phyloP scores from a whole-genome alignment of 306 rosid genomes.

The Ceratonia siliqua region DNA sequence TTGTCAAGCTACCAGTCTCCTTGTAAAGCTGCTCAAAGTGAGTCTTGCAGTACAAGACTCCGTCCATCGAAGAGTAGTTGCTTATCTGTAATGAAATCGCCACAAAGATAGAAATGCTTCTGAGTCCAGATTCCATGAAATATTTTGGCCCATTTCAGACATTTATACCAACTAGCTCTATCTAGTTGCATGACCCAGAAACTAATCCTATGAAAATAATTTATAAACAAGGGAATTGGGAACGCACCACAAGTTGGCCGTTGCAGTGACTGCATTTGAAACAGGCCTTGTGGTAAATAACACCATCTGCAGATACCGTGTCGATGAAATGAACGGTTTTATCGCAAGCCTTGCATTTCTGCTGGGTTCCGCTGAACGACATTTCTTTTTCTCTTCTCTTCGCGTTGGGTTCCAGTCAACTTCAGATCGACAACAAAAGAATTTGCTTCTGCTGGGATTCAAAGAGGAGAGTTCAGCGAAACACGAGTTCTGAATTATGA shows the following conservation, averaged over 20 bases:
- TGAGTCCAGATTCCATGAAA: not conserved
- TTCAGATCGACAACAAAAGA: slow-evolving; percentile 1
- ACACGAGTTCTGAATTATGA: not conserved
- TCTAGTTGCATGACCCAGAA: not conserved
- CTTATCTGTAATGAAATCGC: slow-evolving; percentile 47
- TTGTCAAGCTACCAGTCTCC: slow-evolving; percentile 46
- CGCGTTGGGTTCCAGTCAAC: not conserved
- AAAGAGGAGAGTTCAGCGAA: slow-evolving; percentile 29
- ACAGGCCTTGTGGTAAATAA: slow-evolving; percentile 60
- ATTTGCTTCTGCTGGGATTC: not conserved
- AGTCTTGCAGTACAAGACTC: slow-evolving; percentile 69
- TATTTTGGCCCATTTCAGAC: too few species aligned
- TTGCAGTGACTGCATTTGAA: slow-evolving; percentile 75
- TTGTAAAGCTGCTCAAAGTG: slow-evolving; percentile 73
- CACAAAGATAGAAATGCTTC: not conserved
- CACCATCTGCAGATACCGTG: slow-evolving; percentile 60
- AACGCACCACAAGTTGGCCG: slow-evolving; percentile 60
- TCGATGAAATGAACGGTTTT: slow-evolving; percentile 71
- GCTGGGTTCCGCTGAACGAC: slow-evolving; percentile 82
- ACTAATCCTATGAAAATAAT: not conserved
- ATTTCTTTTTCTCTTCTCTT: slow-evolving; percentile 27
- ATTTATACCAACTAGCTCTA: not conserved
- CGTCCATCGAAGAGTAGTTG: slow-evolving; percentile 59
- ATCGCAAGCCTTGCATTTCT: slow-evolving; percentile 78
- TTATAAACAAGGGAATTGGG: not conserved